Base-by-base conservation (phyloP, 2,329 filamentous ascomycete species). In the Xylariales sp. region DNA sequence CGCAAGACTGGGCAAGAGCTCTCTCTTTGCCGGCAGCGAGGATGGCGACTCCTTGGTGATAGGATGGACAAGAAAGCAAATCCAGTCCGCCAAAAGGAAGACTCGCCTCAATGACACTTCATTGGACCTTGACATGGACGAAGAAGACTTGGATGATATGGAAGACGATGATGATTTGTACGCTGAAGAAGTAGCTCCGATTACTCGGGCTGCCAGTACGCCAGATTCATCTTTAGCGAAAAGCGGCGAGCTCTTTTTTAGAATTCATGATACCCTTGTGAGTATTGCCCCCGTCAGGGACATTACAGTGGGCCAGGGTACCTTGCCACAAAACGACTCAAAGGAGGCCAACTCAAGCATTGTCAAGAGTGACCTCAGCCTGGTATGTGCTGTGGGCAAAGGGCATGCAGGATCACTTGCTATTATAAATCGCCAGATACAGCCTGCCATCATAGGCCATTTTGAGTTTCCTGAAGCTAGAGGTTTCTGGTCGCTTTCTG, bases 11-110 rank as follows among this genome's bases (percentile, higher is more conserved):
- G 77, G 79, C 4, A 77, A 78, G 38, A 80, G 82, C 10, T 72
- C 74, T 14, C 57, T 97, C 21, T 98, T 98, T 55, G 63, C 95
- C 17, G 93, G 91, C 11, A 95, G 88, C 52, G 88, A 95, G 54
- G 78, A 83, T 39, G 76, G 81, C 7, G 87, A 97, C 49, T 94
- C 91, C 0, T 60, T 87, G 2, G 72, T 98, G 4, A 58, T 98
- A 18, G 83, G 86, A 16, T 96, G 89, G 84, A 80, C 77, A 25
- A 76, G 77, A 45, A 84, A 83, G 48, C 74, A 81, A 38, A 64
- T 67, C 10, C 76, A 80, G 43, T 50, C 69, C 3, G 76, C 76
- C 35, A 82, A 81, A 50, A 84, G 78, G 48, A 81, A 81, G 48
- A 72, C 76, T 17, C 76, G 81, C 29, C 58, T 76, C 6, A 53